These are phyloP conservation scores for Hypomyces rosellus DNA, from an alignment of 2,329 filamentous ascomycete genomes.

Conservation along the genomic window DNA sequence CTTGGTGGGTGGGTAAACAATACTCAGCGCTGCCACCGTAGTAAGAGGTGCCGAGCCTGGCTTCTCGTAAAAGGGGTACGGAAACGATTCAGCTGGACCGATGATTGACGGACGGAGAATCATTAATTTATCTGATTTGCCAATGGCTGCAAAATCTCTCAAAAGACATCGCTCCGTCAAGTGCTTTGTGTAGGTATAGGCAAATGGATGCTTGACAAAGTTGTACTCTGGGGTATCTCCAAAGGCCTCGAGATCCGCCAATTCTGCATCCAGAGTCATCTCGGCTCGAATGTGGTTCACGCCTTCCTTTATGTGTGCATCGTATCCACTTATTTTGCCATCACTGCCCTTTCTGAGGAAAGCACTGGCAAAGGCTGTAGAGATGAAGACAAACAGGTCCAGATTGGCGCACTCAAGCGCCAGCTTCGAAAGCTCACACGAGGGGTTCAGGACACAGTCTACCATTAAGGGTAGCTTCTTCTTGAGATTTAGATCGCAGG, in stretches of 20 bases:
- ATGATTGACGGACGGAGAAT: not conserved
- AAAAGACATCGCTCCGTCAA: not conserved
- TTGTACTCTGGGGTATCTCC: not conserved
- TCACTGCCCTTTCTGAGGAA: not conserved
- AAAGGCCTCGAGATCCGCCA: not conserved
- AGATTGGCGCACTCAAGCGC: not conserved
- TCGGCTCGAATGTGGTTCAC: not conserved
- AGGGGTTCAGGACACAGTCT: not conserved
- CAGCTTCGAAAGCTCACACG: not conserved
- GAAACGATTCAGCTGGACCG: not conserved
- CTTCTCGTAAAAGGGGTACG: not conserved
- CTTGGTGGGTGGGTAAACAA: not conserved
- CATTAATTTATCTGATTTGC: not conserved
- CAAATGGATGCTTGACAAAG: not conserved
- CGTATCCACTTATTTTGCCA: not conserved
- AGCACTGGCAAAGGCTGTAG: not conserved
- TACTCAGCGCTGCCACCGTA: not conserved
- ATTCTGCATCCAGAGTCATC: not conserved
- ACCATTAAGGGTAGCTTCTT: not conserved
- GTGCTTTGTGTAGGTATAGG: conserved; percentile 3
- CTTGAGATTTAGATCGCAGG: not conserved
- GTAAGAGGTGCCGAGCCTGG: not conserved
- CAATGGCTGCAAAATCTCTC: not conserved
- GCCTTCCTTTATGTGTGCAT: not conserved
- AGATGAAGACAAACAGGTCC: not conserved